Percentiles rank a stretch among this genome's conserved stretches.
Conservation (phyloP, 768 basidiomycete genomes). For the Lactarius pseudohatsudake region DNA sequence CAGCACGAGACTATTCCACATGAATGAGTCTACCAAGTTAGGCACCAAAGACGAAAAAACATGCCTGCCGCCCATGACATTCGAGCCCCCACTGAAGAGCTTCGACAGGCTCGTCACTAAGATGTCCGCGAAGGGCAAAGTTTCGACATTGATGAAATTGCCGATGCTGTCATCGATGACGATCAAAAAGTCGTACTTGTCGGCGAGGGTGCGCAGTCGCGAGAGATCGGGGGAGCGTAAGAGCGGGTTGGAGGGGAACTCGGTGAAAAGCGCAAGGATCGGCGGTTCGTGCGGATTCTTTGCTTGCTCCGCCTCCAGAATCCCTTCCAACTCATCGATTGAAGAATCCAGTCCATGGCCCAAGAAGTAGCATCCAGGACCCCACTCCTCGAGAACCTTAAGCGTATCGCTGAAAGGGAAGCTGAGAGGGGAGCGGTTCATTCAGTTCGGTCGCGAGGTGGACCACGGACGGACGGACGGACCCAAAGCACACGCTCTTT, state of each 20-base stretch:
- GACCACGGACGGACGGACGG: slow-evolving; percentile 33
- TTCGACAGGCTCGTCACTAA: slow-evolving; percentile 92
- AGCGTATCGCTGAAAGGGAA: slow-evolving; percentile 96
- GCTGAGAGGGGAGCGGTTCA: slow-evolving; percentile 40
- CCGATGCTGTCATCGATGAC: slow-evolving; percentile 95
- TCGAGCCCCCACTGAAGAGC: slow-evolving; percentile 90
- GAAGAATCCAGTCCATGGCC: slow-evolving; percentile 77
- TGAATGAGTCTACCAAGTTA: neutral
- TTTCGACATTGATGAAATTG: slow-evolving; percentile 91
- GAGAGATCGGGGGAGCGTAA: slow-evolving; percentile 80
- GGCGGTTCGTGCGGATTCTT: slow-evolving; percentile 52
- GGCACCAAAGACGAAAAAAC: slow-evolving; percentile 30
- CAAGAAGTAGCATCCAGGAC: slow-evolving; percentile 87
- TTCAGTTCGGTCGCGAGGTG: too few species aligned
- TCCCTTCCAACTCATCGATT: slow-evolving; percentile 65
- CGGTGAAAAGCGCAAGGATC: slow-evolving; percentile 80
- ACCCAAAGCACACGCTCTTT: slow-evolving; percentile 97
- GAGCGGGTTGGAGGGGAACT: slow-evolving; percentile 95
- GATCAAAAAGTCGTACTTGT: slow-evolving; percentile 84
- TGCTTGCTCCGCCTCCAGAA: slow-evolving; percentile 50
- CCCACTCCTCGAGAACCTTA: slow-evolving; percentile 94
- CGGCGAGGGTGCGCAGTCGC: slow-evolving; percentile 73
- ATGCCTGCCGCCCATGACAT: slow-evolving; percentile 98
- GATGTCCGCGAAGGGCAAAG: slow-evolving; percentile 82
- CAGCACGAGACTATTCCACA: slow-evolving; percentile 66